Percentiles rank a stretch among this genome's conserved stretches.
Evolutionary conservation across 139 green algal species (phyloP).

Genomic region (Pleodorina starrii): DNA sequence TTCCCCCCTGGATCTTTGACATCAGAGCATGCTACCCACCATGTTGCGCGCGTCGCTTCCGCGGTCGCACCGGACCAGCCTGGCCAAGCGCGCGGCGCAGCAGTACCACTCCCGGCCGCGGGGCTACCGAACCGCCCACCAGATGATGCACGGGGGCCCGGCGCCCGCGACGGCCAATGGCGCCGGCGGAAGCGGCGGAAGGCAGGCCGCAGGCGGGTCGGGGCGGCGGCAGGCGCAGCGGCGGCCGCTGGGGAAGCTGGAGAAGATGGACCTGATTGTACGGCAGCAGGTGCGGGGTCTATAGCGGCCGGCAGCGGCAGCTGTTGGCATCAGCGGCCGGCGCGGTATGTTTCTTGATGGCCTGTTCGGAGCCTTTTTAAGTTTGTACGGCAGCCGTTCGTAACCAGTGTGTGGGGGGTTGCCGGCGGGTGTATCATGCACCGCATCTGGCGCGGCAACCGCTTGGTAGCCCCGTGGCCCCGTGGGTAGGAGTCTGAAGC

Average conservation of each 20-base stretch:
- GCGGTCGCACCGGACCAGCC: background rate
- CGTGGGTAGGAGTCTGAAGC: too few species aligned
- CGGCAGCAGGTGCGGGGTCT: conserved; percentile 43
- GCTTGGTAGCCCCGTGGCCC: too few species aligned
- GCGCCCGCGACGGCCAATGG: background rate
- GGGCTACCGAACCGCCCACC: conserved; percentile 26
- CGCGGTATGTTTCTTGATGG: too few species aligned
- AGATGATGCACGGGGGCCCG: conserved; percentile 5
- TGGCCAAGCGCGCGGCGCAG: conserved; percentile 13
- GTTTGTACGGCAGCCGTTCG: too few species aligned
- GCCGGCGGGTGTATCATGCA: too few species aligned
- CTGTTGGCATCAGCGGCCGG: too few species aligned
- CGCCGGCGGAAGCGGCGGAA: background rate
- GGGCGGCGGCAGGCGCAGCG: conserved; percentile 5
- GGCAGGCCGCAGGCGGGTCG: background rate
- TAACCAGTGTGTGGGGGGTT: too few species aligned
- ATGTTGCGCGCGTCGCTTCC: conserved; percentile 35
- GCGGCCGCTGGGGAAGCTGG: conserved; percentile 32
- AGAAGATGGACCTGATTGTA: conserved; percentile 41
- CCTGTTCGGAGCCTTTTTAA: too few species aligned
- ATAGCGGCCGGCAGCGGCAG: too few species aligned
- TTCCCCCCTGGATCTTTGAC: too few species aligned
- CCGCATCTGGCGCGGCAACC: too few species aligned
- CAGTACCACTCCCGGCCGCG: conserved; percentile 38
- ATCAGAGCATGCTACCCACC: conserved; percentile 38